A percentile compares a stretch with the other conserved stretches of the same genome.
Evolutionary conservation across 306 rosid genomes (phyloP).

Genomic region (Malus sylvestris): DNA sequence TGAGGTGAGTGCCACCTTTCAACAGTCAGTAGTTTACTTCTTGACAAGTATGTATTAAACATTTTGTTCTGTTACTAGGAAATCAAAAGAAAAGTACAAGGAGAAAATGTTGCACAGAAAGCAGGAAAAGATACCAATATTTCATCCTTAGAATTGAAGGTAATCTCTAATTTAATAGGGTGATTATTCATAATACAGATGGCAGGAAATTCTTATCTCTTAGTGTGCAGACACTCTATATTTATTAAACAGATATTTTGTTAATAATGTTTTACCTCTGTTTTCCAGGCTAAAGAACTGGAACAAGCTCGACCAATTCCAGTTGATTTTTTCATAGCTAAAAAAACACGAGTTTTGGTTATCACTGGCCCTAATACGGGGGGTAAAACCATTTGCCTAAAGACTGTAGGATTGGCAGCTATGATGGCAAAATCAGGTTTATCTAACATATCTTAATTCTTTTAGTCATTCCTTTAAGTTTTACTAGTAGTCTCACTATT

Average conservation of each 20-base stretch:
- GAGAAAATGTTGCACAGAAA: slow-evolving; percentile 13
- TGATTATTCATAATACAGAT: slow-evolving; percentile 1
- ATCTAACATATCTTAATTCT: slow-evolving; percentile 1
- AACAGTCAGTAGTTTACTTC: not conserved
- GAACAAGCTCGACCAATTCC: slow-evolving; percentile 65
- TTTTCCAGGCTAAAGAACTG: slow-evolving; percentile 49
- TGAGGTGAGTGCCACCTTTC: slow-evolving; percentile 4
- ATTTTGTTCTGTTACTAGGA: slow-evolving; percentile 4
- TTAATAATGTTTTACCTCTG: not conserved
- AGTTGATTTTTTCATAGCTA: slow-evolving; percentile 65
- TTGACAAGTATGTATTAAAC: not conserved
- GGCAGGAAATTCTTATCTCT: not conserved
- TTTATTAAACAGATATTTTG: not conserved
- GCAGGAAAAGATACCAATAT: slow-evolving; percentile 17
- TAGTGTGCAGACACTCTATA: slow-evolving; percentile 11
- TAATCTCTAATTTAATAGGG: not conserved
- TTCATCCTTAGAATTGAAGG: slow-evolving; percentile 16
- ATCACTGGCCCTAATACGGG: slow-evolving; percentile 97
- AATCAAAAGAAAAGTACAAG: slow-evolving; percentile 13
- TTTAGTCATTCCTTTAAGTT: not conserved
- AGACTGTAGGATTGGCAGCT: slow-evolving; percentile 90
- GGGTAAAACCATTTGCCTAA: slow-evolving; percentile 89
- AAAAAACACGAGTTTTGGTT: slow-evolving; percentile 63
- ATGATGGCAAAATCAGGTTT: slow-evolving; percentile 98
- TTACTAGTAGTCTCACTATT: not conserved